Evolutionary conservation across 2,329 filamentous ascomycete genomes (phyloP), one percentile per base, ranked within the genome.

Genomic region (Pezicula rhizophila): DNA sequence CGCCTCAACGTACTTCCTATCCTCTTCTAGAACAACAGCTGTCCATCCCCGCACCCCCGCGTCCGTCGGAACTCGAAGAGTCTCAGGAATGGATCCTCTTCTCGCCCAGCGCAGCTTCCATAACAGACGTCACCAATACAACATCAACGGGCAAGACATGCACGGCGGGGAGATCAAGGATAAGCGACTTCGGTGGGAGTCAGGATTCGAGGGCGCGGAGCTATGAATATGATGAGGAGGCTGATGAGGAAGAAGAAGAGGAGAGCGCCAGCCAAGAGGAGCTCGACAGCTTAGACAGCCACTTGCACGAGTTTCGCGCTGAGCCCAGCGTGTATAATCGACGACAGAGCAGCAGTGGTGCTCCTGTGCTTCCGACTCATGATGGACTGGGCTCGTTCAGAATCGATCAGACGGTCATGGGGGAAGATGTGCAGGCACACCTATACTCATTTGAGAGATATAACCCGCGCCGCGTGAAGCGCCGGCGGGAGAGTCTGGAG

Each of bases 11-110:
- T 58, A 73, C 78, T 54, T n/a, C 20, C 37, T 66, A 68, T 20
- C n/a, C 40, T 8, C 18, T 8, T 42, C 51, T 49, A 42, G 31
- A 45, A 54, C 60, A 43, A 56, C 58, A 45, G 64, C 65, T 60
- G 55, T 61, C 59, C 49, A 49, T 57, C 51, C 56, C 65, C 45
- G 20, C 50, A 42, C 23, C 37, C 48, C 20, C 52, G 11, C 25
- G 10, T 11, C 18, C 23, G 54, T 42, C 46, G 34, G 14, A 55
- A n/a, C 70, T 82, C 51, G 82, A 87, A 52, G 85, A 91, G 56
- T 85, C 88, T 11, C 86, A 93, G 68, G 92, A 95, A 78, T 99
- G 93, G 93, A 86, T 97, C 47, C 81, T 99, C 56, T 99, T 99
- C 73, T 88, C 90, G 7, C 89, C 89, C 2, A 76, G 77, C 8